Percentiles rank a stretch among this genome's conserved stretches.
Evolutionary conservation across 176 grass and related monocot species (phyloP).

Genomic region (Lolium rigidum): DNA sequence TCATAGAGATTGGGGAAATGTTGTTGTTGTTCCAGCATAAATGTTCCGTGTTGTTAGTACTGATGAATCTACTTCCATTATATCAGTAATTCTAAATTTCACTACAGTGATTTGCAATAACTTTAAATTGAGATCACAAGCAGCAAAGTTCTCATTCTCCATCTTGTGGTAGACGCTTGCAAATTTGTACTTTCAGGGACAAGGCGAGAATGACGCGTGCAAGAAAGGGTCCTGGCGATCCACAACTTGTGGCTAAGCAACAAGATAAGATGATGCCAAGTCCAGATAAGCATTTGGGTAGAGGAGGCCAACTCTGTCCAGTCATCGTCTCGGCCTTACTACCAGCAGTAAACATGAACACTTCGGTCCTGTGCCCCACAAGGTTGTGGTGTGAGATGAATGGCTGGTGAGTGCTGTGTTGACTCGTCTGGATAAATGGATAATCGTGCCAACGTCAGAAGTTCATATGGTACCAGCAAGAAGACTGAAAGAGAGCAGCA

Average conservation of each 20-base stretch:
- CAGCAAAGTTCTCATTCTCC: background rate
- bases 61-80: background rate
- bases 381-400: constrained; percentile 2
- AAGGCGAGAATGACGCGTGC: no score
- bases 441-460: background rate
- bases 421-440: constrained; percentile 27
- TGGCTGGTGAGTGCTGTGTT: background rate
- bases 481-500: background rate
- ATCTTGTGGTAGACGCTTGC: no score
- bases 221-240: background rate
- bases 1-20: background rate
- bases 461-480: background rate
- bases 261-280: constrained; percentile 29
- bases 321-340: constrained; percentile 3
- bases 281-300: constrained; percentile 44
- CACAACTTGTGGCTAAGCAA: constrained; percentile 27
- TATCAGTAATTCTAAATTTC: background rate
- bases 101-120: background rate
- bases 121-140: background rate
- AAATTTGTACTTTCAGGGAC: no score
- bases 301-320: background rate
- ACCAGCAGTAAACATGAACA: background rate
- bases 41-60: background rate
- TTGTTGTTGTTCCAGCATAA: background rate
- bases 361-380: background rate